These are phyloP conservation scores for Sonneratia caseolaris DNA, from an alignment of 345 rosid genomes.

Conservation along the genomic window DNA sequence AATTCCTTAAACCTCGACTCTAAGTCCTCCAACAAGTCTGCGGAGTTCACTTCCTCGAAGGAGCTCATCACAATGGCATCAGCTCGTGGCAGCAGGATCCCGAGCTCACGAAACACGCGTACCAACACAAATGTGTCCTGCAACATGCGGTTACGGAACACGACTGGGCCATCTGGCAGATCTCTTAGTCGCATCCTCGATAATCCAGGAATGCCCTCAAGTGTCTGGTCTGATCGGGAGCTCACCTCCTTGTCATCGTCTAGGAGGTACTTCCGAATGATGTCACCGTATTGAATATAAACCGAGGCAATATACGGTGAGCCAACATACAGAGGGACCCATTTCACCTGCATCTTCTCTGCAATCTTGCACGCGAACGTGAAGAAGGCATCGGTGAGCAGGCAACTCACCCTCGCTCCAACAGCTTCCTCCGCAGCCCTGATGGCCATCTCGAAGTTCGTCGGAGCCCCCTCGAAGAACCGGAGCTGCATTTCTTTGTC, in stretches of 20 bases:
- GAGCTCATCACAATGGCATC: slow-evolving; percentile 29
- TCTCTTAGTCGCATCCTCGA: slow-evolving; percentile 31
- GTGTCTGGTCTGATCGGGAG: background rate
- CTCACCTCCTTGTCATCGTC: background rate
- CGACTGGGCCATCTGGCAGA: slow-evolving; percentile 18
- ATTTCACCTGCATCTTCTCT: slow-evolving; percentile 20
- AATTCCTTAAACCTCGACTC: slow-evolving; percentile 23
- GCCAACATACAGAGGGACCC: slow-evolving; percentile 36
- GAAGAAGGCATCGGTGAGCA: background rate
- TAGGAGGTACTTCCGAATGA: background rate
- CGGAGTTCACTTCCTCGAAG: slow-evolving; percentile 31
- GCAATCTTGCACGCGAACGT: background rate
- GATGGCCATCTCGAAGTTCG: background rate
- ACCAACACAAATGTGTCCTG: slow-evolving; percentile 17
- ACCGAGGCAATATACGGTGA: slow-evolving; percentile 19
- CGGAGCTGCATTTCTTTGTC: background rate
- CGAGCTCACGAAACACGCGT: slow-evolving; percentile 21
- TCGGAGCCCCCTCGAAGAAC: background rate
- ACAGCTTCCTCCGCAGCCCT: background rate
- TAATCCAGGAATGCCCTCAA: slow-evolving; percentile 33
- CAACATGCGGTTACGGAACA: slow-evolving; percentile 7
- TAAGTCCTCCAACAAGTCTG: slow-evolving; percentile 18
- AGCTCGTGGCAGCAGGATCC: slow-evolving; percentile 30
- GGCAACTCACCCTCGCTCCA: background rate
- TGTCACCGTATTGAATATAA: slow-evolving; percentile 23